These are phyloP conservation scores for Claviceps cyperi DNA, from an alignment of 2,329 filamentous ascomycete genomes.

Conservation along the genomic window DNA sequence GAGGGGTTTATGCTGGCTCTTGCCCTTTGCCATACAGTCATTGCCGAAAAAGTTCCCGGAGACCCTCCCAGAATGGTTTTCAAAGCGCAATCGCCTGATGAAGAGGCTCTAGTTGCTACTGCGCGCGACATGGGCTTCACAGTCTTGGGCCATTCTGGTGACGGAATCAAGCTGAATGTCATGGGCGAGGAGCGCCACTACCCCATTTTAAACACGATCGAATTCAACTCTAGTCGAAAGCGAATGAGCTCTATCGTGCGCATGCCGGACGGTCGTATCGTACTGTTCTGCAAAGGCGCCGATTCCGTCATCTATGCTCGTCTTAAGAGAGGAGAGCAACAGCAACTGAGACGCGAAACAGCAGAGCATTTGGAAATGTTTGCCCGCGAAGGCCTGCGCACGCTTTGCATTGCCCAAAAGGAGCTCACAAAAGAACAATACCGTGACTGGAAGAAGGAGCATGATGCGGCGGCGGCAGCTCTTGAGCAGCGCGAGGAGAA, in stretches of 20 bases:
- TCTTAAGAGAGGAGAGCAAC: conserved; percentile 70
- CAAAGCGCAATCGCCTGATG: conserved; percentile 94
- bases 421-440: conserved; percentile 75
- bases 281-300: conserved; percentile 92
- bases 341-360: conserved; percentile 66
- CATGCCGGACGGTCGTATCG: conserved; percentile 82
- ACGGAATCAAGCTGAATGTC: conserved; percentile 74
- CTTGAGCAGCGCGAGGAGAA: conserved; percentile 84
- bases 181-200: conserved; percentile 77
- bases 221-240: conserved; percentile 95
- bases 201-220: conserved; percentile 80
- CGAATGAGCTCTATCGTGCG: conserved; percentile 94
- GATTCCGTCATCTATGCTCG: conserved; percentile 96
- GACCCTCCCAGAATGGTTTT: conserved; percentile 84
- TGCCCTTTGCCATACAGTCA: conserved; percentile 92
- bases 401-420: conserved; percentile 80
- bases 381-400: conserved; percentile 85
- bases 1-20: conserved; percentile 89
- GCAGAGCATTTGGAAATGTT: conserved; percentile 96
- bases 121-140: conserved; percentile 93
- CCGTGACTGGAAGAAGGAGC: conserved; percentile 66
- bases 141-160: conserved; percentile 63
- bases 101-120: conserved; percentile 85
- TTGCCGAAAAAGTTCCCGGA: conserved; percentile 79
- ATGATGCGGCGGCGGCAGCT: conserved; percentile 74